phyloP scores from a whole-genome alignment of 2,329 filamentous ascomycete species.

The Fusarium compactum region DNA sequence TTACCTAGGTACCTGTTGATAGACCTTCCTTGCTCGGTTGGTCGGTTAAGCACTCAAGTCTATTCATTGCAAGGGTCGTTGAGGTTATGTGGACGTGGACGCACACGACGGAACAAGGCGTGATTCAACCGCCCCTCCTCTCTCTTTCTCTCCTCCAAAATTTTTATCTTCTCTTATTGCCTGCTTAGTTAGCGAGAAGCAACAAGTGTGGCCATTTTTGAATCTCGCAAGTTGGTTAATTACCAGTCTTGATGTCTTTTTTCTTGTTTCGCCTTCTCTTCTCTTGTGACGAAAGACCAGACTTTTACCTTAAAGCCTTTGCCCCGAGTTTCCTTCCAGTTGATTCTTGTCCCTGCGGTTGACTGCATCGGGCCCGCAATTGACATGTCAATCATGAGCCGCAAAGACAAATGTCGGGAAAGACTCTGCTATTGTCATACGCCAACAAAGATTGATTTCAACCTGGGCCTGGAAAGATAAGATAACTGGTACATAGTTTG shows the following conservation, averaged over 20 bases:
- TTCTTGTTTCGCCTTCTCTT: constrained; percentile 12
- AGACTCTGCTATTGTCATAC: constrained; percentile 28
- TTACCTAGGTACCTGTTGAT: background rate
- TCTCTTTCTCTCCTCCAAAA: constrained; percentile 13
- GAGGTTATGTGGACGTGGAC: constrained; percentile 16
- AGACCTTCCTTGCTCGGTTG: constrained; percentile 3
- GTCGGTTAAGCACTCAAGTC: constrained; percentile 15
- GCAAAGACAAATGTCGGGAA: constrained; percentile 37
- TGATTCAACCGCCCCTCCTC: constrained; percentile 31
- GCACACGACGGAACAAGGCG: constrained; percentile 19
- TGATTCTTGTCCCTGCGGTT: constrained; percentile 35
- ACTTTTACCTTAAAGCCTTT: background rate
- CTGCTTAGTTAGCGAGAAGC: constrained; percentile 9
- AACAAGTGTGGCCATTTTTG: constrained; percentile 11
- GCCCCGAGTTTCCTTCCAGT: constrained; percentile 15
- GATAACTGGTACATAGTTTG: constrained; percentile 10
- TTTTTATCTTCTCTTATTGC: constrained; percentile 7
- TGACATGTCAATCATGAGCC: constrained; percentile 41
- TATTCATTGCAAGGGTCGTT: constrained; percentile 29
- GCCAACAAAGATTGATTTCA: constrained; percentile 25
- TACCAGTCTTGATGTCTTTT: constrained; percentile 3
- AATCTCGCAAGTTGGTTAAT: constrained; percentile 1
- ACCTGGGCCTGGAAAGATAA: background rate
- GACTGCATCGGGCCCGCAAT: constrained; percentile 39
- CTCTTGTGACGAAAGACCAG: background rate